Conservation (phyloP, 1,284 basidiomycete genomes). For the Naganishia sp. region DNA sequence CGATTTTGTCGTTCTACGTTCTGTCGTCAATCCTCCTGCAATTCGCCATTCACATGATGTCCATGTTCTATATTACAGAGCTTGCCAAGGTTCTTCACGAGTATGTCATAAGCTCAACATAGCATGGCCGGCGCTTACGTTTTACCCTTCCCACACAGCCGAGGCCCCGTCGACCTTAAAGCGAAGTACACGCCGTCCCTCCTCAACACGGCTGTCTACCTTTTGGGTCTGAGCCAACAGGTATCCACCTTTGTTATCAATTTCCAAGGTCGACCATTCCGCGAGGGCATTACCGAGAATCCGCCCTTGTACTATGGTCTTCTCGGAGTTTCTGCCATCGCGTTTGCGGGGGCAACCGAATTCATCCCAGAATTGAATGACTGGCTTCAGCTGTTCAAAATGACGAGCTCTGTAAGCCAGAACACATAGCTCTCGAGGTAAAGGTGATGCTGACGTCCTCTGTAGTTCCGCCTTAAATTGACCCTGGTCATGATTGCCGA, state of each 20-base stretch:
- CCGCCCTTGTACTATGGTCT: conserved; percentile 87
- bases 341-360: conserved; percentile 89
- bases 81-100: conserved; percentile 74
- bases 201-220: conserved; percentile 91
- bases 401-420: conserved; percentile 68
- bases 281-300: conserved; percentile 93
- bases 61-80: conserved; percentile 86
- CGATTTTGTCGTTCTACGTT: conserved; percentile 95
- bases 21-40: conserved; percentile 84
- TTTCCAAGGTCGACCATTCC: conserved; percentile 95
- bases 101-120: conserved; percentile 57
- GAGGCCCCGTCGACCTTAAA: conserved; percentile 81
- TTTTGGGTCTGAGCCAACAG: conserved; percentile 88
- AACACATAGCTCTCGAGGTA: not conserved
- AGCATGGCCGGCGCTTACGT: not conserved
- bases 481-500: conserved; percentile 81
- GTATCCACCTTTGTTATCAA: conserved; percentile 96
- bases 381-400: conserved; percentile 96
- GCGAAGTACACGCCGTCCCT: conserved; percentile 91
- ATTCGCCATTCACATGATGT: conserved; percentile 84
- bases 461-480: conserved; percentile 76
- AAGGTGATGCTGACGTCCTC: not conserved
- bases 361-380: conserved; percentile 92
- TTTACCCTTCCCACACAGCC: conserved; percentile 54
- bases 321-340: conserved; percentile 79